Evolutionary conservation across 2,329 filamentous ascomycete species (phyloP).

Genomic region (Calcarisporium arbuscula): DNA sequence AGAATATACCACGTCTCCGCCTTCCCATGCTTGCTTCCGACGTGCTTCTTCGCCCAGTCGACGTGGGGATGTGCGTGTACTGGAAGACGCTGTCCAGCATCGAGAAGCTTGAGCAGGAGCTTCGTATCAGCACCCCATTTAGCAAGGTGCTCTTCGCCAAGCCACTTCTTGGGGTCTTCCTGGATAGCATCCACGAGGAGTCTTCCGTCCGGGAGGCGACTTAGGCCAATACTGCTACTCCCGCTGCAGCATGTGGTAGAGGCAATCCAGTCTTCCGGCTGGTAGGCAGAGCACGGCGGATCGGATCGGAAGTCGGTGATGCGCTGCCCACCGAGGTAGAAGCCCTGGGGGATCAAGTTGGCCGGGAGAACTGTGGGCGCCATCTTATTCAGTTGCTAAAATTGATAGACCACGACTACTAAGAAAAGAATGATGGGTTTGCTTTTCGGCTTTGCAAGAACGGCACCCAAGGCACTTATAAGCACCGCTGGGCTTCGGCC

Average conservation of each 20-base stretch:
- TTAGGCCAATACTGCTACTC: constrained; percentile 9
- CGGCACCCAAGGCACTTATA: no score
- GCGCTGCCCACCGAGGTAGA: constrained; percentile 13
- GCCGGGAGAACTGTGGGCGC: constrained; percentile 11
- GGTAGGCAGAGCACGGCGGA: constrained; percentile 4
- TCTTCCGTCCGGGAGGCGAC: constrained; percentile 9
- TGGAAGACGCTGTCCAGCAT: constrained; percentile 14
- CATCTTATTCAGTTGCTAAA: no score
- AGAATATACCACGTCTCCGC: constrained; percentile 17
- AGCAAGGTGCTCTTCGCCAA: constrained; percentile 10
- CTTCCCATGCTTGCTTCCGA: constrained; percentile 13
- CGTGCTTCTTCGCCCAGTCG: constrained; percentile 13
- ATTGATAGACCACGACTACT: no score
- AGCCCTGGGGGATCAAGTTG: constrained; percentile 10
- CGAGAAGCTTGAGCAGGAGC: constrained; percentile 16
- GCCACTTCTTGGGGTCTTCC: constrained; percentile 12
- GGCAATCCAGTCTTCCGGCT: constrained; percentile 15
- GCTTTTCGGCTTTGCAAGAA: no score
- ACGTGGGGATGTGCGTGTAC: constrained; percentile 15
- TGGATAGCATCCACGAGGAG: constrained; percentile 12
- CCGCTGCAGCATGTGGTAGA: constrained; percentile 15
- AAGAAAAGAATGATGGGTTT: no score
- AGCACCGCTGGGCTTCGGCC: no score
- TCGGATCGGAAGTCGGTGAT: constrained; percentile 11
- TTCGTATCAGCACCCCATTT: constrained; percentile 13